These are phyloP conservation scores for Phytophthora capsici DNA, from an alignment of 352 stramenopile genomes.

Conservation along the genomic window DNA sequence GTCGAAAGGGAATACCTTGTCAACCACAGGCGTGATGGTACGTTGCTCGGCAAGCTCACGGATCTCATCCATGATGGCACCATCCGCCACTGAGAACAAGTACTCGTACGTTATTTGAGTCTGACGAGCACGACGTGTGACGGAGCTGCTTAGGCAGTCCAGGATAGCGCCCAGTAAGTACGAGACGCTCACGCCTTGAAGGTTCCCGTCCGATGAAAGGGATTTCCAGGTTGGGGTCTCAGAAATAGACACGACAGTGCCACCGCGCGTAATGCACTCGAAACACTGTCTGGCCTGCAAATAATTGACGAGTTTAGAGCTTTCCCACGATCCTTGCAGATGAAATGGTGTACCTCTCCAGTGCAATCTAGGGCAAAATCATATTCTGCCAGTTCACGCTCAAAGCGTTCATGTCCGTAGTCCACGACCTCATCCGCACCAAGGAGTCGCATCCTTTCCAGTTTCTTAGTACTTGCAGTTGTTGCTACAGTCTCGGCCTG, in stretches of 20 bases:
- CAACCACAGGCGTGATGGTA: constrained; percentile 58
- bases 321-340: too few relatives aligned
- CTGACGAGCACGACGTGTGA: constrained; percentile 56
- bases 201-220: constrained; percentile 34
- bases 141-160: constrained; percentile 66
- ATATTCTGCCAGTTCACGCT: constrained; percentile 71
- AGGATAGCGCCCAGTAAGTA: constrained; percentile 57
- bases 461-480: constrained; percentile 69
- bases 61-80: constrained; percentile 59
- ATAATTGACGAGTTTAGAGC: not conserved
- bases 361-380: constrained; percentile 84
- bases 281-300: constrained; percentile 63
- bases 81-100: constrained; percentile 52
- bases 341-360: constrained; percentile 48
- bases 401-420: constrained; percentile 70
- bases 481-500: constrained; percentile 72
- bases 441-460: constrained; percentile 69
- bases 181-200: constrained; percentile 49
- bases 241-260: constrained; percentile 64
- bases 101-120: constrained; percentile 65
- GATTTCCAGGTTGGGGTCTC: constrained; percentile 59
- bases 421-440: constrained; percentile 77
- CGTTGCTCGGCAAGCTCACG: constrained; percentile 49
- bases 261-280: constrained; percentile 62
- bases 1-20: constrained; percentile 77